These are phyloP conservation scores for Epichloe scottii DNA, from an alignment of 2,329 filamentous ascomycete genomes.

Conservation along the genomic window DNA sequence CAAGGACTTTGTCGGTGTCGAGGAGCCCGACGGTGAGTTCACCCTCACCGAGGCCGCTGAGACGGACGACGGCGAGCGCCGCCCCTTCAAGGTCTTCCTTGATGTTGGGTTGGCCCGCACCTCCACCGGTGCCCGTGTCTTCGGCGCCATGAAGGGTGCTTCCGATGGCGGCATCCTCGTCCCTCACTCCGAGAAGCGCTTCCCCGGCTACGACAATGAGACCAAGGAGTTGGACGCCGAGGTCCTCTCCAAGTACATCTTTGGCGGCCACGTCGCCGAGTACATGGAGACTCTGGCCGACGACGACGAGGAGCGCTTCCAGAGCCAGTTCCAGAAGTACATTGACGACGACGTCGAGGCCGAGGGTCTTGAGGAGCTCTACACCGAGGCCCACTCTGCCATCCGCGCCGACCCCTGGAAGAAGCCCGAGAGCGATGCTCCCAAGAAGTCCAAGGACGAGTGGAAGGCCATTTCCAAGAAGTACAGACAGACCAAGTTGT, in stretches of 20 bases:
- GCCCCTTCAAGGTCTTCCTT: constrained; percentile 98
- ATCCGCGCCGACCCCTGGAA: constrained; percentile 98
- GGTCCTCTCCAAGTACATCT: constrained; percentile 98
- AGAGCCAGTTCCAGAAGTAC: constrained; percentile 96
- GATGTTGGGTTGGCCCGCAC: constrained; percentile 96
- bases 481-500: constrained; percentile 66
- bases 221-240: constrained; percentile 95
- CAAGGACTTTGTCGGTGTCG: constrained; percentile 85
- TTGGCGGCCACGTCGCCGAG: constrained; percentile 94
- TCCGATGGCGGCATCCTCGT: constrained; percentile 95
- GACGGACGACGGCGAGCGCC: constrained; percentile 81
- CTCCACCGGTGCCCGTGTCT: constrained; percentile 96
- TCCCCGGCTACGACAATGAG: constrained; percentile 97
- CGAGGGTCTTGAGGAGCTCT: constrained; percentile 92
- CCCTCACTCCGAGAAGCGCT: constrained; percentile 98
- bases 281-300: constrained; percentile 99
- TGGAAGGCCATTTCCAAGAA: constrained; percentile 95
- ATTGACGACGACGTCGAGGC: constrained; percentile 94
- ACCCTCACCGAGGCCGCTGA: constrained; percentile 88
- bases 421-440: constrained; percentile 61
- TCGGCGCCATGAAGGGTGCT: constrained; percentile 99
- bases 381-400: constrained; percentile 84
- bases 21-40: constrained; percentile 95
- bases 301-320: constrained; percentile 99
- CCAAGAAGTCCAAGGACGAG: constrained; percentile 96